Evolutionary conservation across 2,329 filamentous ascomycete genomes (phyloP), one percentile per base, ranked within the genome.

Genomic region (Pseudocercospora pini-densiflorae): DNA sequence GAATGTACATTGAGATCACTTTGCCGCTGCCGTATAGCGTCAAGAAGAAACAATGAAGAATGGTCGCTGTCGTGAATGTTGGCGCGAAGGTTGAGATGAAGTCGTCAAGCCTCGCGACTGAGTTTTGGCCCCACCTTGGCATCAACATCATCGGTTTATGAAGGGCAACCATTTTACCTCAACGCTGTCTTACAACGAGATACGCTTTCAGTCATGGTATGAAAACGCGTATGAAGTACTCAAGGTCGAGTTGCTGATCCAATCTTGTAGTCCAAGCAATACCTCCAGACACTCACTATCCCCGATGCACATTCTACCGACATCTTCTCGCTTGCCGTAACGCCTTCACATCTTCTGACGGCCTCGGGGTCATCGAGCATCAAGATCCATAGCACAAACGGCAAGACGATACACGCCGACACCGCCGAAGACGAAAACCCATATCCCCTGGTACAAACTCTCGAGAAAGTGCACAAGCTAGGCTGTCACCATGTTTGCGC

Each of bases 401-500:
- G 73, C 45, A 70, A 71, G 33, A 68, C 68, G 12, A 74, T 76
- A n/a, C 72, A 75, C 33, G 71, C 72, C 53, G 77, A 76, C 51
- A 73, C 66, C 59, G 80, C 91, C 24, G 86, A 90, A 51, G 76
- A 77, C 29, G 75, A 77, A 43, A 73, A 77, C n/a, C 77, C 76
- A 5, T 94, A 93, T 70, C 89, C 92, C 2, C 86, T 97, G 69
- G 84, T 86, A 12, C 95, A 99, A 78, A 92, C 90, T 23, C 87
- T 99, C 67, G 83, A 89, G 61, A 87, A 87, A 71, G 94, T 91
- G 31, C 95, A 99, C 82, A 90, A 90, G 71, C 87, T 97, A 36
- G 95, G 95, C 71, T 95, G 93, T 76, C 95, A 99, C 81, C 95
- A 99, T 80, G 83, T 98, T 59, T 89, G 88, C 68, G 90, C 90